Percentiles rank a stretch among this genome's conserved stretches.
Evolutionary conservation across 495 filamentous ascomycete genomes (phyloP).

Genomic region (Penicillium daleae): DNA sequence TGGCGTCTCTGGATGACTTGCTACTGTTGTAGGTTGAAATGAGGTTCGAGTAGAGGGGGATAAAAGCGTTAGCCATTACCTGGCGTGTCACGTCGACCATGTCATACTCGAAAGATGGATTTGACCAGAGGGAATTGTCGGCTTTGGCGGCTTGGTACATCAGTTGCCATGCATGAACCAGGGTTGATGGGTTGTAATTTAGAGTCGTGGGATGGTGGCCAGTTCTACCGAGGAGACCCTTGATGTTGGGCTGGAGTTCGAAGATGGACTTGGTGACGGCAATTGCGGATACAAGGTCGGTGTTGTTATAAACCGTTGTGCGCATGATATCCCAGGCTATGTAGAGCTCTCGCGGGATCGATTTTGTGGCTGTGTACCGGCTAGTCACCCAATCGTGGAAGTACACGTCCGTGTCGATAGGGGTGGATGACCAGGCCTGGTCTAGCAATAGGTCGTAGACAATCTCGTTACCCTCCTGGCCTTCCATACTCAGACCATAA

Average conservation of each 20-base stretch:
- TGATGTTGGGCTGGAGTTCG: background rate
- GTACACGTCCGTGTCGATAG: background rate
- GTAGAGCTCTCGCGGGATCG: background rate
- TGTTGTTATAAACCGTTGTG: background rate
- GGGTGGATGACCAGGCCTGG: conserved; percentile 28
- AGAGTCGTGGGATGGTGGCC: background rate
- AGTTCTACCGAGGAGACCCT: background rate
- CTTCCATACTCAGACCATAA: conserved; percentile 42
- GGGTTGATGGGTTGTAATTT: background rate
- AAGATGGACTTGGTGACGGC: background rate
- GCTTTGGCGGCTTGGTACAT: background rate
- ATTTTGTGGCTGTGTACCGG: background rate
- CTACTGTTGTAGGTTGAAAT: background rate
- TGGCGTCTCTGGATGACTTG: background rate
- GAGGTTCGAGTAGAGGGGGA: background rate
- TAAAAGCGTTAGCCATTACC: background rate
- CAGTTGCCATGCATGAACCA: background rate
- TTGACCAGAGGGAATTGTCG: background rate
- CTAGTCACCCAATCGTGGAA: background rate
- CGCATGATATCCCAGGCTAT: background rate
- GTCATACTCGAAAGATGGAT: background rate
- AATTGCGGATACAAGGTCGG: background rate
- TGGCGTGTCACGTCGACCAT: background rate
- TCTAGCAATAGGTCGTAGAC: conserved; percentile 56
- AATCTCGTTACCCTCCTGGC: conserved; percentile 59